A percentile compares a stretch with the other conserved stretches of the same genome.
Evolutionary conservation across 805 yeast genomes (phyloP).

Genomic region (Kuraishia borneana): DNA sequence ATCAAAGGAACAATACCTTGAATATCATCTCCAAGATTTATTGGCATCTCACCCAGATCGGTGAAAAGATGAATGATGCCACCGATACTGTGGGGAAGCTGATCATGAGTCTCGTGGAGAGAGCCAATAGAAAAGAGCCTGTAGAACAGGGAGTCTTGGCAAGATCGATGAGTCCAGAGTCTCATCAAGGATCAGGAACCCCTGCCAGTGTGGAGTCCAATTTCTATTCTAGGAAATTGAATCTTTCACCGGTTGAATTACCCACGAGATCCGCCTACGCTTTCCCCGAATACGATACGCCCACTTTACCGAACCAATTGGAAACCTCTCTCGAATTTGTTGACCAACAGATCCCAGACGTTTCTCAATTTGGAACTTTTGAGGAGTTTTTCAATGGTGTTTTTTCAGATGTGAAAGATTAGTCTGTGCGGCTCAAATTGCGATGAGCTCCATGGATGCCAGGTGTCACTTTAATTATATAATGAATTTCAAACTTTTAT

Average conservation of each 20-base stretch:
- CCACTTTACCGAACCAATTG: too few species aligned
- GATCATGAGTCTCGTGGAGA: conserved; percentile 37
- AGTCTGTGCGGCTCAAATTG: not conserved
- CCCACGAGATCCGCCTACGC: not conserved
- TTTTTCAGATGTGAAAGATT: conserved; percentile 11
- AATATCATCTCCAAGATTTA: conserved; percentile 39
- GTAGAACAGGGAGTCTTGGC: not conserved
- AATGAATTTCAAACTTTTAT: not conserved
- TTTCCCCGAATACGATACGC: not conserved
- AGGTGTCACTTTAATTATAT: too few species aligned
- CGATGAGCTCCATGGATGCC: too few species aligned
- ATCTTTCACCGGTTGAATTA: conserved; percentile 6
- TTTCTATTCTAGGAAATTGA: not conserved
- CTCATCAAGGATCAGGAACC: not conserved
- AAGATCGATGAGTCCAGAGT: not conserved
- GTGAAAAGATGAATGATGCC: conserved; percentile 45
- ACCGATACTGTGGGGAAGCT: conserved; percentile 50
- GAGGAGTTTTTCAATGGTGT: conserved; percentile 45
- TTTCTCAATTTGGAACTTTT: conserved; percentile 36
- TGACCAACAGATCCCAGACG: conserved; percentile 26
- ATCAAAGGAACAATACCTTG: conserved; percentile 29
- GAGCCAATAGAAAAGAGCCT: conserved; percentile 15
- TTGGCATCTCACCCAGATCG: conserved; percentile 48
- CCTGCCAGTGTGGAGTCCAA: not conserved
- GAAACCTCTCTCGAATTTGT: not conserved